A percentile compares a stretch with the other conserved stretches of the same genome.
phyloP scores from a whole-genome alignment of 2,329 filamentous ascomycete species.

The Ophiostoma ulmi region DNA sequence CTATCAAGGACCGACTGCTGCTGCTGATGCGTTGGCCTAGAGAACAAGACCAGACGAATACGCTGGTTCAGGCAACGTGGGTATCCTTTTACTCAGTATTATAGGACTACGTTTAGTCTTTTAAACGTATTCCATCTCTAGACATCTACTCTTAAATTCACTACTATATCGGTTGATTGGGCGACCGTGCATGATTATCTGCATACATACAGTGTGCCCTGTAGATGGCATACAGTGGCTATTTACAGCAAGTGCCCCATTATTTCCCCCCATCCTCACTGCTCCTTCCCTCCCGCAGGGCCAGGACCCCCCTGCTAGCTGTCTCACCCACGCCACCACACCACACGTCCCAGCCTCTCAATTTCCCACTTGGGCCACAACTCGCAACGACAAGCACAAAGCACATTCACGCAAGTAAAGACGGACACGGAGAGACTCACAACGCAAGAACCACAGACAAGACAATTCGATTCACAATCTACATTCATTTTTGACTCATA shows the following conservation, averaged over 20 bases:
- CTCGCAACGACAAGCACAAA: neutral
- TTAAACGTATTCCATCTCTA: too few species aligned
- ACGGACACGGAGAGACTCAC: neutral
- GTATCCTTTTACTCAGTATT: neutral
- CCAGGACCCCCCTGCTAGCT: neutral
- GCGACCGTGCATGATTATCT: neutral
- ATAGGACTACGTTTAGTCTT: neutral
- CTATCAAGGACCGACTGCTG: neutral
- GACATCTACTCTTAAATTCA: neutral
- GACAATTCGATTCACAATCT: neutral
- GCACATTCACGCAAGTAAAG: constrained; percentile 1
- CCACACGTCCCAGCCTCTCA: constrained; percentile 34
- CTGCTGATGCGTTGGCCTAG: neutral
- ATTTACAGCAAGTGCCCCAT: neutral
- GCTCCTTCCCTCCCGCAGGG: neutral
- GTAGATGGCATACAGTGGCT: constrained; percentile 12
- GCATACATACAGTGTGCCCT: neutral
- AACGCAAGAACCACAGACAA: neutral
- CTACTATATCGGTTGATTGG: neutral
- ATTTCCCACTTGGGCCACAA: constrained; percentile 29
- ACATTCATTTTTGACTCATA: neutral
- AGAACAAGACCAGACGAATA: neutral
- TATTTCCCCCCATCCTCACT: neutral
- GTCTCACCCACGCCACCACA: constrained; percentile 19
- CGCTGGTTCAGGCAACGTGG: too few species aligned